A percentile compares a stretch with the other conserved stretches of the same genome.
phyloP scores from a whole-genome alignment of 2,329 filamentous ascomycete genomes.

The Chrysoporthe deuterocubensis region DNA sequence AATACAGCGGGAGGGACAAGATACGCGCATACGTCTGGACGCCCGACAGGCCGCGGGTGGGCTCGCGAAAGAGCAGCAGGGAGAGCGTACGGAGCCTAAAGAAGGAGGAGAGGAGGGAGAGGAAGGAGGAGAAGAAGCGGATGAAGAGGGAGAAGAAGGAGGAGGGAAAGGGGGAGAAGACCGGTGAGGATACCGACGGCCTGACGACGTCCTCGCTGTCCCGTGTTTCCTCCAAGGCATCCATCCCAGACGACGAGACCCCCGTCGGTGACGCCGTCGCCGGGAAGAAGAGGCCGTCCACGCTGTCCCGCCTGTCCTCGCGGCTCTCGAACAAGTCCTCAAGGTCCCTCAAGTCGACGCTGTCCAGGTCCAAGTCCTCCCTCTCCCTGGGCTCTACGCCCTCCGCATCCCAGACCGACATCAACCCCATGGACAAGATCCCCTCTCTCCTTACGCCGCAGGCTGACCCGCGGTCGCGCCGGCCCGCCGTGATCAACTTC shows the following conservation, averaged over 20 bases:
- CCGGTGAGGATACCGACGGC: constrained; percentile 24
- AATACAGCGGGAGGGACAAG: constrained; percentile 41
- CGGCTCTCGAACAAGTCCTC: constrained; percentile 22
- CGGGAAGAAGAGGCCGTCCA: constrained; percentile 6
- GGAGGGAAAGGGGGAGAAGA: constrained; percentile 23
- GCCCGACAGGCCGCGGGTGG: constrained; percentile 31
- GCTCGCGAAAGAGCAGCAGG: constrained; percentile 22
- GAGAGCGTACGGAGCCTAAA: constrained; percentile 22
- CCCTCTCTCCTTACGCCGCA: constrained; percentile 21
- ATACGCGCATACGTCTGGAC: constrained; percentile 54
- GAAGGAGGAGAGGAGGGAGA: constrained; percentile 17
- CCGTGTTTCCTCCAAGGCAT: constrained; percentile 18
- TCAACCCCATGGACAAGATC: constrained; percentile 26
- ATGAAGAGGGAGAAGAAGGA: constrained; percentile 14
- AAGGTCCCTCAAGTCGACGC: constrained; percentile 11
- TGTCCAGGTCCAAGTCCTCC: background rate
- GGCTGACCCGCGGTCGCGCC: constrained; percentile 33
- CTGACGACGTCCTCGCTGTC: constrained; percentile 27
- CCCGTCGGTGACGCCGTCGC: background rate
- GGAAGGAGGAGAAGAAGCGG: constrained; percentile 16
- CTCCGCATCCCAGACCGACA: constrained; percentile 7
- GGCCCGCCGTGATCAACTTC: constrained; percentile 65
- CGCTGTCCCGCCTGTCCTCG: constrained; percentile 25
- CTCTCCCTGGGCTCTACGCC: constrained; percentile 22
- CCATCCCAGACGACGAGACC: constrained; percentile 26